These are phyloP conservation scores for Cytospora mali DNA, from an alignment of 2,329 filamentous ascomycete genomes.

Conservation along the genomic window DNA sequence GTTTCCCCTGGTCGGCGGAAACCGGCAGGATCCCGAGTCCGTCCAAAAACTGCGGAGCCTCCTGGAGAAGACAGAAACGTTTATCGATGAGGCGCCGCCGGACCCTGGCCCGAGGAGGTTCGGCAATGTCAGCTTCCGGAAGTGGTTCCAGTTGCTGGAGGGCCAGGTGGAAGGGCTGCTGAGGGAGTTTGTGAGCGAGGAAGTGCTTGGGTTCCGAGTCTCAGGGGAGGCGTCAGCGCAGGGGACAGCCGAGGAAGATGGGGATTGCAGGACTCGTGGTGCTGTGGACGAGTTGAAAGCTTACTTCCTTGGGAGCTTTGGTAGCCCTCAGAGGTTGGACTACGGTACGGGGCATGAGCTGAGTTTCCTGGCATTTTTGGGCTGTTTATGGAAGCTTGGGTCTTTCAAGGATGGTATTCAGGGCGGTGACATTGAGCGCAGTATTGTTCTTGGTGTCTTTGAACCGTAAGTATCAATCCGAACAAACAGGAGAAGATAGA, in stretches of 20 bases:
- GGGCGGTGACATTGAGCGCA: slow-evolving; percentile 67
- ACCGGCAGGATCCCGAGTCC: slow-evolving; percentile 52
- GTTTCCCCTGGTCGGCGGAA: slow-evolving; percentile 45
- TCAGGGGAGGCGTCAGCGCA: slow-evolving; percentile 1
- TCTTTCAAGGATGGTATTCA: slow-evolving; percentile 65
- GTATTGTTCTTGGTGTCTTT: slow-evolving; percentile 79
- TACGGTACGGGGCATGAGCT: slow-evolving; percentile 97
- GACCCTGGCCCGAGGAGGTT: slow-evolving; percentile 86
- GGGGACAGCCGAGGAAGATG: slow-evolving; percentile 9
- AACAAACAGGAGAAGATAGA: not conserved
- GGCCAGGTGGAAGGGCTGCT: slow-evolving; percentile 60
- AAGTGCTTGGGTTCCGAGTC: slow-evolving; percentile 35
- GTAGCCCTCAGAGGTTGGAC: slow-evolving; percentile 85
- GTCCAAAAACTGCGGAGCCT: slow-evolving; percentile 68
- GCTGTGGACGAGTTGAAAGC: slow-evolving; percentile 65
- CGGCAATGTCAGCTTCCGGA: slow-evolving; percentile 87
- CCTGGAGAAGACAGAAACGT: slow-evolving; percentile 62
- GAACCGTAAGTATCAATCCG: slow-evolving; percentile 66
- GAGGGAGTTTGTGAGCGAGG: slow-evolving; percentile 54
- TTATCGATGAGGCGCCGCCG: slow-evolving; percentile 80
- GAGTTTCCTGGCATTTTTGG: slow-evolving; percentile 90
- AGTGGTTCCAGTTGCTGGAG: slow-evolving; percentile 74
- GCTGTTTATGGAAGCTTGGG: slow-evolving; percentile 86
- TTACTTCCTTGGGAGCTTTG: slow-evolving; percentile 86
- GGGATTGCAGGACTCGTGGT: slow-evolving; percentile 25